Base-by-base conservation (phyloP, 257 asterid genomes). In the Ilex asprella region DNA sequence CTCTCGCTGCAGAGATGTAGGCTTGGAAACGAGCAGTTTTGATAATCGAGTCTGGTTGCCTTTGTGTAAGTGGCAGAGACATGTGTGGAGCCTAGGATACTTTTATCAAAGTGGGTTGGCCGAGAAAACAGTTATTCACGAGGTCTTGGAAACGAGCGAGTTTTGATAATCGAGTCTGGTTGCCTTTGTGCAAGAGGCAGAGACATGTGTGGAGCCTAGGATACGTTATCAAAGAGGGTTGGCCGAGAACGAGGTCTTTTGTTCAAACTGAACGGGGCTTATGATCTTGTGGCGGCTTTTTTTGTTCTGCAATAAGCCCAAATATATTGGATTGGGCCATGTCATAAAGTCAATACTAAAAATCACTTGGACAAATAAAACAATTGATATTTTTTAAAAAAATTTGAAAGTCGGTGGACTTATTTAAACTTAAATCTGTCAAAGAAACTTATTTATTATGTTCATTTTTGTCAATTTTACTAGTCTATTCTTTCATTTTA, bases 241-340 rank as follows among this genome's bases (percentile, higher is more conserved):
- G 16, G 30, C 13, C 0, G 9, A 15, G 0, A 4, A 3, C 55
- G 41, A 65, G 69, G 44, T 35, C 55, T 61, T 39, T 10, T 64
- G 69, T 54, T 54, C 43, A 39, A 41, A 64, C 69, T 54, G 62
- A 64, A 64, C 69, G 69, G 69, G 69, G 69, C 69, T 64, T 64
- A 64, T 14, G 54, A 2, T 55, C 69, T 54, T 56, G 56, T 50
- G 16, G 54, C 54, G 7, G 2, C 1, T 2, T 3, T n/a, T 43
- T 60, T 60, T 21, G 27, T 21, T 21, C 27, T 21, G 27, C 27
- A 21, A 21, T 21, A 21, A 21, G 27, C 27, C 27, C n/a, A n/a
- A n/a, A n/a, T n/a, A n/a, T n/a, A n/a, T n/a, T n/a, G n/a, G n/a
- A n/a, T n/a, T n/a, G n/a, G n/a, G n/a, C n/a, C n/a, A n/a, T n/a